Evolutionary conservation across 2,329 filamentous ascomycete genomes (phyloP), one percentile per base, ranked within the genome.

Genomic region (Curvularia verruculosa): DNA sequence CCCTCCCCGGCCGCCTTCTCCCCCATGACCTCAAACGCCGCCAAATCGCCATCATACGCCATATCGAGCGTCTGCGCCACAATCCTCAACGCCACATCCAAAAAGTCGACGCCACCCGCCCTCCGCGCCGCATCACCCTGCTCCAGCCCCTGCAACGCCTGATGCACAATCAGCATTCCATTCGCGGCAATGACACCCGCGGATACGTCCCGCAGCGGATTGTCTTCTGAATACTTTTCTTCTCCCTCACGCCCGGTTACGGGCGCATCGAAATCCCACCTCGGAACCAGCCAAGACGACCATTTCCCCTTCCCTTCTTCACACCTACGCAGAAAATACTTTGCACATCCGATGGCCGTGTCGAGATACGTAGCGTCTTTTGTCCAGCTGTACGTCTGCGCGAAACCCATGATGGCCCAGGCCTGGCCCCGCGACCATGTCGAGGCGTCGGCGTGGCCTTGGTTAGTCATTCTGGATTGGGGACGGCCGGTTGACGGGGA

Each of bases 251-350:
- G 3, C 28, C 9, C 8, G 12, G 12, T 29, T 7, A 21, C 29
- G 82, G 82, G 0, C n/a, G 82, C 82, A 56, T 84, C 79, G 43
- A 83, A 84, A 52, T 84, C 82, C 82, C 81, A 84, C 2, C 76
- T 73, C 0, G 82, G 81, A 0, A 83, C n/a, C n/a, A n/a, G n/a
- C n/a, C 78, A 0, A 72, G 40, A 2, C 51, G 60, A 62, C 63
- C 70, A 72, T 29, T 63, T 74, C 0, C 60, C 64, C 5, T 67
- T 65, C 15, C 74, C 75, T 2, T 69, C 67, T 0, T 76, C 72
- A 18, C 84, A 66, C 0, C 79, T 68, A 0, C 65, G 48, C 2
- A 83, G 60, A 57, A 84, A 84, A 54, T 80, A 81, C 28, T 81
- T 72, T 0, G 80, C 81, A 37, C 80, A 70, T 0, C 76, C 76